A percentile compares a stretch with the other conserved stretches of the same genome.
phyloP scores from a whole-genome alignment of 495 filamentous ascomycete species.

The Lasiosphaeris hirsuta region DNA sequence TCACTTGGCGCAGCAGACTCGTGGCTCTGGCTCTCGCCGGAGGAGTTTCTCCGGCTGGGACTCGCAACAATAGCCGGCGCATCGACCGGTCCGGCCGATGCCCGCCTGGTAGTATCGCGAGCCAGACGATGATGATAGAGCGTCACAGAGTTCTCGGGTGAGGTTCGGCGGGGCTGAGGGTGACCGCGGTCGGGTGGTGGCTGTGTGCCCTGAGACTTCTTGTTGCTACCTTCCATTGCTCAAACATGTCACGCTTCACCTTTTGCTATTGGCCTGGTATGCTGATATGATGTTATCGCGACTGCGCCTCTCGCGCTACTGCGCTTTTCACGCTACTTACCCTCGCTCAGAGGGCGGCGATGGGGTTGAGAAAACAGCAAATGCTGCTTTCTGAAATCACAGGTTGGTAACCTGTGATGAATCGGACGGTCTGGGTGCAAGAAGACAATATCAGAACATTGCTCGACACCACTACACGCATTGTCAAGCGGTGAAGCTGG shows the following conservation, averaged over 20 bases:
- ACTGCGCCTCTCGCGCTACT: neutral
- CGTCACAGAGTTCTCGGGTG: constrained; percentile 40
- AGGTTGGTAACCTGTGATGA: no score
- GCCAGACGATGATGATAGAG: constrained; percentile 39
- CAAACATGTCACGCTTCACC: constrained; percentile 9
- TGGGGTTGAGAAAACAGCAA: no score
- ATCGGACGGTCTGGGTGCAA: no score
- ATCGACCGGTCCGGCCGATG: neutral
- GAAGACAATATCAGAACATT: no score
- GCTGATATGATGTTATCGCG: neutral
- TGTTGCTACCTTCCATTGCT: constrained; percentile 21
- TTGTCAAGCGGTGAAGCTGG: neutral
- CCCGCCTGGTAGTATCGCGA: constrained; percentile 29
- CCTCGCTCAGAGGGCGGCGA: no score
- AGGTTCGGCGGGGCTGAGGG: constrained; percentile 36
- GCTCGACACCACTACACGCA: no score
- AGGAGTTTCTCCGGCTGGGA: constrained; percentile 35
- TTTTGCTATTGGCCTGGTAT: neutral
- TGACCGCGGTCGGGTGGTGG: constrained; percentile 31
- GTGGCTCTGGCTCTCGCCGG: constrained; percentile 37
- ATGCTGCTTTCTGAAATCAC: no score
- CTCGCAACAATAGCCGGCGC: neutral
- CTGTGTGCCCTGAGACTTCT: constrained; percentile 19
- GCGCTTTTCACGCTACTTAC: neutral
- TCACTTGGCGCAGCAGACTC: constrained; percentile 33